Conservation (phyloP, 768 basidiomycete species). For the Macrocybe gigantea region DNA sequence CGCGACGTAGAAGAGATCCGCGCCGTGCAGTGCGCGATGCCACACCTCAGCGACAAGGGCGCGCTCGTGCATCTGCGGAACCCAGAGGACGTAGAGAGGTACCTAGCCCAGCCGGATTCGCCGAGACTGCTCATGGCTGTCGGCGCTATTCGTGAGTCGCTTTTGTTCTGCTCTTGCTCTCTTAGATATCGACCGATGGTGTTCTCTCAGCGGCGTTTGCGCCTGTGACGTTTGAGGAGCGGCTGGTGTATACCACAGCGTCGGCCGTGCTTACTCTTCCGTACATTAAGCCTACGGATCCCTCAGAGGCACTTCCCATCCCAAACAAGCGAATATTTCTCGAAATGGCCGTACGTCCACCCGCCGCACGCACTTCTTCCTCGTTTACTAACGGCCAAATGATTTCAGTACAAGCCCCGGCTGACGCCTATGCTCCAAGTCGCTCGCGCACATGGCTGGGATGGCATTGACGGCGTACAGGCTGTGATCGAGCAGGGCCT, state of each 20-base stretch:
- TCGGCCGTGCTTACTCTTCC: conserved; percentile 24
- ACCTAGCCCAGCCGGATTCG: conserved; percentile 17
- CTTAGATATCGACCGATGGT: neutral
- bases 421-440: conserved; percentile 25
- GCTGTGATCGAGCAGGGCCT: conserved; percentile 32
- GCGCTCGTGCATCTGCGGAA: conserved; percentile 23
- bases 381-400: neutral
- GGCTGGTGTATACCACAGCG: conserved; percentile 26
- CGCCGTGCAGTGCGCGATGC: conserved; percentile 19
- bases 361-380: neutral
- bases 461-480: conserved; percentile 25
- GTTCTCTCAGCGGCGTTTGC: conserved; percentile 16
- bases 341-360: conserved; percentile 23
- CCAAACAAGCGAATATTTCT: conserved; percentile 24
- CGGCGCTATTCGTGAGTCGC: conserved; percentile 27
- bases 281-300: conserved; percentile 13
- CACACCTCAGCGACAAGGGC: conserved; percentile 13
- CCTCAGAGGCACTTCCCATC: conserved; percentile 15
- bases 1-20: conserved; percentile 25
- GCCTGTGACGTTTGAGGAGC: conserved; percentile 21
- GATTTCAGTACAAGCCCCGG: conserved; percentile 23
- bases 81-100: conserved; percentile 22
- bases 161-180: neutral
- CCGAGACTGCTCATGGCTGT: conserved; percentile 24
- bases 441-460: conserved; percentile 27